A percentile compares a stretch with the other conserved stretches of the same genome.
phyloP scores from a whole-genome alignment of 73 alveolate genomes.

The Stentor roeselii region DNA sequence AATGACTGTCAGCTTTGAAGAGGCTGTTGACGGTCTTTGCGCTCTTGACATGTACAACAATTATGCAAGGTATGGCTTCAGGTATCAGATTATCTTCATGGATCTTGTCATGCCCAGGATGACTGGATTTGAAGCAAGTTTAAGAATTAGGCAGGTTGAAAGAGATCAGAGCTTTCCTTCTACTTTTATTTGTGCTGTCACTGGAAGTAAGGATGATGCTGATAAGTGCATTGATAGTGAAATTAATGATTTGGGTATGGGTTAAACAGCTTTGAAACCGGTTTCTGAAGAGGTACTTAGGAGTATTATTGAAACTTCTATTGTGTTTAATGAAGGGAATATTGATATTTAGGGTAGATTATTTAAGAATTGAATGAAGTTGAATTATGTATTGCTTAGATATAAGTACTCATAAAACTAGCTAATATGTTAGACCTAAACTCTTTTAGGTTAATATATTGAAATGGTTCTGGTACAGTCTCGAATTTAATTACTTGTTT shows the following conservation, averaged over 20 bases:
- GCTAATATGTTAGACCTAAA: no score
- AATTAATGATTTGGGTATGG: background rate
- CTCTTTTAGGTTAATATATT: no score
- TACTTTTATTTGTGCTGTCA: constrained; percentile 1
- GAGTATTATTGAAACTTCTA: no score
- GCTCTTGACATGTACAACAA: constrained; percentile 1
- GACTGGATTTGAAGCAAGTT: background rate
- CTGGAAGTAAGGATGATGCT: background rate
- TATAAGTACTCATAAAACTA: no score
- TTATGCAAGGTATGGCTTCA: background rate
- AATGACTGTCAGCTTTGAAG: background rate
- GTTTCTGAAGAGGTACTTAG: no score
- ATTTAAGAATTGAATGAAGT: no score
- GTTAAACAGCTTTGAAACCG: constrained; percentile 9
- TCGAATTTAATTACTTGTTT: no score
- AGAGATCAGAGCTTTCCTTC: background rate
- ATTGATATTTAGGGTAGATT: no score
- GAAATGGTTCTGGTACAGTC: no score
- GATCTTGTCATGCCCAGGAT: constrained; percentile 11
- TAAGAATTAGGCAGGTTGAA: background rate
- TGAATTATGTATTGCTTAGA: no score
- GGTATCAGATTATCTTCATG: constrained; percentile 12
- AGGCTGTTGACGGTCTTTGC: background rate
- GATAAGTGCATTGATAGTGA: background rate
- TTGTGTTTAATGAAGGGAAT: no score